phyloP scores from a whole-genome alignment of 345 rosid genomes.

The Salix exigua region DNA sequence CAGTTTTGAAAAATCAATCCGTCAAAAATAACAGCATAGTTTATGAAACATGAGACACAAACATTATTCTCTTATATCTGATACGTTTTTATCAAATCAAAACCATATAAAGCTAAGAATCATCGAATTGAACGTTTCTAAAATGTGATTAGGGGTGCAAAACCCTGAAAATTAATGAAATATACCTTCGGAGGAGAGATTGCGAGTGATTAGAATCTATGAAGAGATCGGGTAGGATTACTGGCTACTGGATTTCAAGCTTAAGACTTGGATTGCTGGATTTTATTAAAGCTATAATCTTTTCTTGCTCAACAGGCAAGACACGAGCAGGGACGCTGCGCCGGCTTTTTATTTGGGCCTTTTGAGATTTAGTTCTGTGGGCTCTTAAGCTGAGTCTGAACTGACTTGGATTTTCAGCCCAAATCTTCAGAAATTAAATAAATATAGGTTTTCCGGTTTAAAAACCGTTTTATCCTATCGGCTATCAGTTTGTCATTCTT shows the following conservation, averaged over 20 bases:
- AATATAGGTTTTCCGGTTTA: background rate
- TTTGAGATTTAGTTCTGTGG: background rate
- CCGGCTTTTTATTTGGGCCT: slow-evolving; percentile 2
- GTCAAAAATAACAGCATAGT: background rate
- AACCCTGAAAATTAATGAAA: background rate
- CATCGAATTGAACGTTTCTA: background rate
- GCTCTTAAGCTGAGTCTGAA: background rate
- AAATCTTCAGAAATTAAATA: no score
- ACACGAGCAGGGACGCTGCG: background rate
- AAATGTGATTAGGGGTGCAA: background rate
- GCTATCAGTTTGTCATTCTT: background rate
- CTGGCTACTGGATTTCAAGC: background rate
- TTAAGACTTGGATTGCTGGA: background rate
- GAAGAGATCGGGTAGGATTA: background rate
- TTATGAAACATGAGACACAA: background rate
- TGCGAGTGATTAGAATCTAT: background rate
- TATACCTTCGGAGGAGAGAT: background rate
- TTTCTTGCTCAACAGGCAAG: slow-evolving; percentile 29
- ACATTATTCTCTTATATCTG: background rate
- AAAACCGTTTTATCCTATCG: no score
- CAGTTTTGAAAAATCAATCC: background rate
- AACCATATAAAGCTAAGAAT: background rate
- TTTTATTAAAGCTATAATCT: background rate
- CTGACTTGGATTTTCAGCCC: background rate
- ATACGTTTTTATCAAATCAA: background rate